These are phyloP conservation scores for Aspergillus homomorphus DNA, from an alignment of 495 filamentous ascomycete species.

Conservation along the genomic window DNA sequence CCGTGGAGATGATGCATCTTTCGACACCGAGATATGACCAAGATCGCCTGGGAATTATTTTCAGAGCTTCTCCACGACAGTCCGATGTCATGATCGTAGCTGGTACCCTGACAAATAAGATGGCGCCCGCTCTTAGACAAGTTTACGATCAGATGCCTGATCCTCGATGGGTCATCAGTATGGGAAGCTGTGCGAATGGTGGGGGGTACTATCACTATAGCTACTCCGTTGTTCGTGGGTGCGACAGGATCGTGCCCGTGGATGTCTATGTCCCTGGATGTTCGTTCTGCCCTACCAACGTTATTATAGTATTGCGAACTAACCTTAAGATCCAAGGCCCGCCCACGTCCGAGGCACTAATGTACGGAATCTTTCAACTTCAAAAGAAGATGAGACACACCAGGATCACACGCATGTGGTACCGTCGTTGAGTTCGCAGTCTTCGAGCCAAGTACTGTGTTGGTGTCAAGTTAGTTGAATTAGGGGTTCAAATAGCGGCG, in stretches of 20 bases:
- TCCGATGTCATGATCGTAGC: conserved; percentile 98
- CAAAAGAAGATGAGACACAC: conserved; percentile 93
- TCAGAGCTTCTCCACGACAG: conserved; percentile 91
- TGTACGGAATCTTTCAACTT: conserved; percentile 92
- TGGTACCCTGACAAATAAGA: conserved; percentile 95
- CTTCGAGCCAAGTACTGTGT: neutral
- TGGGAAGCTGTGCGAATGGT: conserved; percentile 94
- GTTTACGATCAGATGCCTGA: conserved; percentile 99
- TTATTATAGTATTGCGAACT: conserved; percentile 16
- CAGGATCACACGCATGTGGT: conserved; percentile 52
- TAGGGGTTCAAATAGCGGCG: neutral
- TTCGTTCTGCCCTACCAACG: conserved; percentile 39
- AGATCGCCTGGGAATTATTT: conserved; percentile 93
- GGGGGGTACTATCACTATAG: conserved; percentile 98
- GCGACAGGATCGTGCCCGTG: conserved; percentile 91
- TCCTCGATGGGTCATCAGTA: conserved; percentile 90
- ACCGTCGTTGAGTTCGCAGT: conserved; percentile 35
- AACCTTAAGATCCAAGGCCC: conserved; percentile 46
- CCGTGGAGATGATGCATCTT: conserved; percentile 98
- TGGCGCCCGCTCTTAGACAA: conserved; percentile 90
- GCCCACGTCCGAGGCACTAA: conserved; percentile 85
- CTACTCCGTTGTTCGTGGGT: conserved; percentile 87
- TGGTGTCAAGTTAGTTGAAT: neutral
- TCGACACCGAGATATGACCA: conserved; percentile 96
- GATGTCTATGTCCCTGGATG: conserved; percentile 93